Evolutionary conservation across 805 yeast genomes (phyloP).

Genomic region (Teunomyces lycoperdinae): DNA sequence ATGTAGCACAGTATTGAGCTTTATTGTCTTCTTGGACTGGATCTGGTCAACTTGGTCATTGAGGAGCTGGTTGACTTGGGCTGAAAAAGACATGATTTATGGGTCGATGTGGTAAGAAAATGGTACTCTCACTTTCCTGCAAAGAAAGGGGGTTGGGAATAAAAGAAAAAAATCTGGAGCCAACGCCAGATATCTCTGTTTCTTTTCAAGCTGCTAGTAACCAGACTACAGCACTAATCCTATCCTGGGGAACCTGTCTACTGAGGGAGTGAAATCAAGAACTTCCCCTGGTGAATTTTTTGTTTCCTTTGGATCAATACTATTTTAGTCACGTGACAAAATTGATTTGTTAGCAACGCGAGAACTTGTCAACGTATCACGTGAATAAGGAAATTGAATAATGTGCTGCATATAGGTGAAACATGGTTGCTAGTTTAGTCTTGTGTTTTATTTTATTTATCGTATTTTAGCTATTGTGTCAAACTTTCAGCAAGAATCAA

Average conservation of each 20-base stretch:
- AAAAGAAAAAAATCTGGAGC: background rate
- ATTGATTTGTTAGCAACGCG: background rate
- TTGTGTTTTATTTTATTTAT: no score
- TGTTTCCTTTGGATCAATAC: background rate
- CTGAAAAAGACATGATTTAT: background rate
- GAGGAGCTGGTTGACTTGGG: conserved; percentile 8
- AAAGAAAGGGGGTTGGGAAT: background rate
- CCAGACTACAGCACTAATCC: conserved; percentile 2
- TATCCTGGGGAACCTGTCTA: conserved; percentile 1
- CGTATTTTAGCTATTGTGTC: no score
- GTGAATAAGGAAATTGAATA: background rate
- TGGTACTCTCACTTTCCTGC: background rate
- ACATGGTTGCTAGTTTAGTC: no score
- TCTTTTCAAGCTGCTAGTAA: background rate
- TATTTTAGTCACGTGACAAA: background rate
- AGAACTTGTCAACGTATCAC: background rate
- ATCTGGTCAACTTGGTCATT: conserved; percentile 13
- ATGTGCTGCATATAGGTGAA: background rate
- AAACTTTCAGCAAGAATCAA: no score
- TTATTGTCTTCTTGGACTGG: conserved; percentile 11
- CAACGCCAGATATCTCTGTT: background rate
- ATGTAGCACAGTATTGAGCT: conserved; percentile 8
- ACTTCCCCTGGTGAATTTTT: background rate
- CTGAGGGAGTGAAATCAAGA: background rate
- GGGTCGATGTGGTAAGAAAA: no score